Evolutionary conservation across 1,284 basidiomycete species (phyloP), one percentile per base, ranked within the genome.

Genomic region (Chalciporus sp.): DNA sequence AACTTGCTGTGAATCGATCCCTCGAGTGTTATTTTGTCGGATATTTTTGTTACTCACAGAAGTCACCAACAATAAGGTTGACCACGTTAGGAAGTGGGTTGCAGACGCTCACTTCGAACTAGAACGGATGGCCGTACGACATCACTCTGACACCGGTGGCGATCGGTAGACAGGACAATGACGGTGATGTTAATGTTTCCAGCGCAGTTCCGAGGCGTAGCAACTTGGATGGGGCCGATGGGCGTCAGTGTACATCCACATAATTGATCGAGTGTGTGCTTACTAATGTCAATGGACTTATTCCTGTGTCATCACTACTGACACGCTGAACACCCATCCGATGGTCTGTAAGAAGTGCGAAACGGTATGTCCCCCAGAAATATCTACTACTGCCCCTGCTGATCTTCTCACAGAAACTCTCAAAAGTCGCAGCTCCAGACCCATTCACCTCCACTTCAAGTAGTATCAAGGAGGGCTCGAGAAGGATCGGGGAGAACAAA

Each of bases 401-500:
- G 31, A 60, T 47, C 16, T 49, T 52, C 52, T 55, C 47, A 42
- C 73, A 90, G 87, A 90, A 90, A 88, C 81, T 88, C 53, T 90
- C 88, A 55, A 89, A 88, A 69, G 76, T 92, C 47, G 89, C 89
- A 51, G 89, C 89, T 4, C 89, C 89, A 50, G 89, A 92, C 72
- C 89, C 89, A 29, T 92, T 90, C 73, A 81, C 79, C 40, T 79
- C 87, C 12, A 86, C 86, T 46, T 86, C 86, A 3, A 72, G 74
- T 53, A 82, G 83, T 60, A 86, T 91, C 72, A 91, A 88, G 73
- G 85, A 88, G 20, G 89, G 90, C 48, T 82, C 84, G 20, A 82
- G 91, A 60, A 92, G 83, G 70, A 80, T 93, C 44, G 89, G 87
- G 49, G 90, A 90, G 76, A 92, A 92, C 76, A 92, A 92, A 75